Conservation (phyloP, 768 basidiomycete species). For the Lactifluus rugatus region DNA sequence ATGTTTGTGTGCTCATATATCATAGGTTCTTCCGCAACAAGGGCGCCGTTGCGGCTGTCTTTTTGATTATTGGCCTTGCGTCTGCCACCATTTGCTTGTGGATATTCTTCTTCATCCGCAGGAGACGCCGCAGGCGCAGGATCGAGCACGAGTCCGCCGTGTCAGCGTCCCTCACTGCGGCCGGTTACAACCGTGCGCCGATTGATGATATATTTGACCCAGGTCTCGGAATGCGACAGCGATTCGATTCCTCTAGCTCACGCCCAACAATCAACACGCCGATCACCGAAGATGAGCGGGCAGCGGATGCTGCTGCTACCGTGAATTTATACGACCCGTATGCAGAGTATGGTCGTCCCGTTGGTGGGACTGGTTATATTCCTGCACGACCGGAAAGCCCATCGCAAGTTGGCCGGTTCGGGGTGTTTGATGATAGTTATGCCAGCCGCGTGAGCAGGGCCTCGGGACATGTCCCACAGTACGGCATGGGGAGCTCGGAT, state of each 20-base stretch:
- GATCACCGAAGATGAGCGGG: constrained; percentile 19
- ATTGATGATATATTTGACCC: constrained; percentile 36
- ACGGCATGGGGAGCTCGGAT: constrained; percentile 50
- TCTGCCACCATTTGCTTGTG: constrained; percentile 57
- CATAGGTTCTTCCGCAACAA: constrained; percentile 77
- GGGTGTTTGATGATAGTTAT: constrained; percentile 19
- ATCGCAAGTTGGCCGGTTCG: constrained; percentile 26
- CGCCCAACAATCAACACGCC: constrained; percentile 18
- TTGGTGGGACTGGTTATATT: constrained; percentile 33
- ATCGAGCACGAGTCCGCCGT: constrained; percentile 63
- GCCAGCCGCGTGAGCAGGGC: constrained; percentile 24
- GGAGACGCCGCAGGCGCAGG: constrained; percentile 48
- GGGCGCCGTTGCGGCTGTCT: constrained; percentile 87
- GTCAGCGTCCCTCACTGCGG: constrained; percentile 63
- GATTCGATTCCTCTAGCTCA: constrained; percentile 21
- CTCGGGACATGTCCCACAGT: constrained; percentile 36
- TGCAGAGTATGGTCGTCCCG: constrained; percentile 8
- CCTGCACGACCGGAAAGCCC: constrained; percentile 41
- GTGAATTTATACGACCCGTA: constrained; percentile 14
- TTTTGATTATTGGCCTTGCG: constrained; percentile 81
- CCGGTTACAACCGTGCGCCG: constrained; percentile 57
- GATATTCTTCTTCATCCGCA: constrained; percentile 60
- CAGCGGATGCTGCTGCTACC: not conserved
- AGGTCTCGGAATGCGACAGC: constrained; percentile 18
- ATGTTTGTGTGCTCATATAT: not conserved